Conservation (phyloP, 2,329 filamentous ascomycete species). For the Fusarium transvaalense region DNA sequence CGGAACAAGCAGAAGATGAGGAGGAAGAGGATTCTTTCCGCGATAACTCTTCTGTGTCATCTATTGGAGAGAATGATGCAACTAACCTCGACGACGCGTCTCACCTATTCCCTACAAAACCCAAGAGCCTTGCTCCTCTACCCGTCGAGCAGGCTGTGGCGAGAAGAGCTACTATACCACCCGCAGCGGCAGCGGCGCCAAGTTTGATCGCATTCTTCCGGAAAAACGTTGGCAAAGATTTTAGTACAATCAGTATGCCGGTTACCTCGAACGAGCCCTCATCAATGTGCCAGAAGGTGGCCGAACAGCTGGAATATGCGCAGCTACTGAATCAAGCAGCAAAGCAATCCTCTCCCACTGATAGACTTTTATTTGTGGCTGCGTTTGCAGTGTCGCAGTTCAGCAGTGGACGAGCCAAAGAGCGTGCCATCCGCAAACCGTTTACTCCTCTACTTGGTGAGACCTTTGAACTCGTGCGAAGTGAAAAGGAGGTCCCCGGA, state of each 20-base stretch:
- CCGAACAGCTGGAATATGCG: constrained; percentile 93
- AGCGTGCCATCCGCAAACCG: constrained; percentile 92
- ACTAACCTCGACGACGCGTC: constrained; percentile 70
- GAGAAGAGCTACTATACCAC: constrained; percentile 77
- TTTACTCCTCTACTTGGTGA: constrained; percentile 98
- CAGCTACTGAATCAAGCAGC: constrained; percentile 83
- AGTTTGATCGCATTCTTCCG: constrained; percentile 93
- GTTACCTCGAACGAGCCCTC: constrained; percentile 95
- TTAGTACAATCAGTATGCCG: constrained; percentile 97
- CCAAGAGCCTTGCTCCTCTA: constrained; percentile 81
- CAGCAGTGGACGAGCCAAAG: constrained; percentile 84
- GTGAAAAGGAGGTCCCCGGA: constrained; percentile 76
- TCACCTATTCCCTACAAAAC: constrained; percentile 77
- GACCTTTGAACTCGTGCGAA: constrained; percentile 91
- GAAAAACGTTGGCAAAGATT: constrained; percentile 98
- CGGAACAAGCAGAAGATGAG: constrained; percentile 64
- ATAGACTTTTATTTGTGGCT: constrained; percentile 85
- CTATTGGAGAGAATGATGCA: constrained; percentile 70
- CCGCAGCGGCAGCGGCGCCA: constrained; percentile 83
- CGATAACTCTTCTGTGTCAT: constrained; percentile 70
- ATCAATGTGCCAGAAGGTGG: constrained; percentile 87
- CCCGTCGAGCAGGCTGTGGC: constrained; percentile 75
- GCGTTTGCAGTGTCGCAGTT: constrained; percentile 93
- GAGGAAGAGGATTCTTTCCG: constrained; percentile 65
- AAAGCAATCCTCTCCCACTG: constrained; percentile 68